Base-by-base conservation (phyloP, 139 green algal genomes). In the Volvox reticuliferus region DNA sequence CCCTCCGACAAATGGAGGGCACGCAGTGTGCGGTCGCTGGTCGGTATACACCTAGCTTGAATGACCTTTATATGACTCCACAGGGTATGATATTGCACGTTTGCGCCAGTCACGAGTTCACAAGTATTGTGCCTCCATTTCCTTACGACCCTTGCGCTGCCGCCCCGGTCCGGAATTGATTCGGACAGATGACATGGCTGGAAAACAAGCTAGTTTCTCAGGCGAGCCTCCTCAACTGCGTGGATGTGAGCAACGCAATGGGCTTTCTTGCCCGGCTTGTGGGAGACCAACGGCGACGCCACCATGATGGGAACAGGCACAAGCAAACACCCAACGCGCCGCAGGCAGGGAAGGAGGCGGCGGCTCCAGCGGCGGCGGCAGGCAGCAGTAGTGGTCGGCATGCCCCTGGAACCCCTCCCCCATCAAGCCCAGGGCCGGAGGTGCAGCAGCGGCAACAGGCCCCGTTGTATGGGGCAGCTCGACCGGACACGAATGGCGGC, bases 171-270 rank as follows among this genome's bases (percentile, higher is more conserved):
- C 44, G 9, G 9, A 55, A 55, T 55, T 9, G 5, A 55, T 22
- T n/a, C 62, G 1, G 14, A 18, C 85, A 89, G 85, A 20, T 89
- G 37, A 14, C 14, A 0, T 55, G n/a, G 69, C 44, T 82, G 28
- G 85, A 89, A 68, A 0, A 12, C 17, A 19, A 32, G 28, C 85
- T 89, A 71, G 17, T 55, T 30, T 0, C 2, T 9, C 69, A 32
- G n/a, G 37, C 85, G 5, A n/a, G 69, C 28, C 14, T 20, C 28
- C 44, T 89, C 20, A 75, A 20, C 33, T 61, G 85, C 12, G 65
- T 81, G 44, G 85, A 89, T 37, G 69, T 89, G 28, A 30, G 30
- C n/a, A 89, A 82, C 28, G 26, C n/a, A 0, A 26, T 89, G 18
- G 16, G 69, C 36, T 67, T 71, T 13, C 44, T 89, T 16, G 44